Conservation (phyloP, 2,329 filamentous ascomycete species). For the Atkinsonella hypoxylon region DNA sequence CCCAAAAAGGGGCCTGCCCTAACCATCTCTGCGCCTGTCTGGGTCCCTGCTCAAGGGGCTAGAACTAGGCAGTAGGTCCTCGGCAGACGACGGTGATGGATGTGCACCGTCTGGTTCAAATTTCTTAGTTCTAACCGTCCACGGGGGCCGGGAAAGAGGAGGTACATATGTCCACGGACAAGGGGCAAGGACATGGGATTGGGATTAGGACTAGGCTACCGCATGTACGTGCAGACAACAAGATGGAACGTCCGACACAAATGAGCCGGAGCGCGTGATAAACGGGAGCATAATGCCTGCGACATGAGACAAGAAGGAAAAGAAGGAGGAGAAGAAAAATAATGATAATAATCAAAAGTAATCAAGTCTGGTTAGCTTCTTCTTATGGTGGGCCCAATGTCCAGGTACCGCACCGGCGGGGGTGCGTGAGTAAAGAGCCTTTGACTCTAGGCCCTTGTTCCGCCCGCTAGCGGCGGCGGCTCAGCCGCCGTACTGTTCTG, state of each 20-base stretch:
- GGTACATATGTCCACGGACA: not conserved
- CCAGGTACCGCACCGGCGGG: not conserved
- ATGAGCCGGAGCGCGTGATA: too few species aligned
- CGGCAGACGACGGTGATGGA: too few species aligned
- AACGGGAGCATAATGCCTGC: too few species aligned
- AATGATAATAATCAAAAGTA: not conserved
- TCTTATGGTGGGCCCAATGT: not conserved
- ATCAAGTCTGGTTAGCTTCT: not conserved
- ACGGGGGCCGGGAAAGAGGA: conserved; percentile 8
- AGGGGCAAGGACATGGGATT: not conserved
- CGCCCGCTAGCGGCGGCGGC: not conserved
- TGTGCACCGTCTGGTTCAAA: not conserved
- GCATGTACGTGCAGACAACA: too few species aligned
- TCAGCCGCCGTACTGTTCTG: not conserved
- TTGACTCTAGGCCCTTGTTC: not conserved
- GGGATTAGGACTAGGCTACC: conserved; percentile 1
- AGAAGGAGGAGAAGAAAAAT: not conserved
- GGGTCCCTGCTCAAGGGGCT: not conserved
- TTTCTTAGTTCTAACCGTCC: not conserved
- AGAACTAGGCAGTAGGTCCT: too few species aligned
- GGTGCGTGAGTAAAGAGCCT: conserved; percentile 3
- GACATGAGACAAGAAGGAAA: not conserved
- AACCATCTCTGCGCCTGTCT: not conserved
- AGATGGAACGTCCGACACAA: too few species aligned
- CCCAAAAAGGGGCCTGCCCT: not conserved